A percentile compares a stretch with the other conserved stretches of the same genome.
phyloP scores from a whole-genome alignment of 495 filamentous ascomycete genomes.

The Penicillium manginii region DNA sequence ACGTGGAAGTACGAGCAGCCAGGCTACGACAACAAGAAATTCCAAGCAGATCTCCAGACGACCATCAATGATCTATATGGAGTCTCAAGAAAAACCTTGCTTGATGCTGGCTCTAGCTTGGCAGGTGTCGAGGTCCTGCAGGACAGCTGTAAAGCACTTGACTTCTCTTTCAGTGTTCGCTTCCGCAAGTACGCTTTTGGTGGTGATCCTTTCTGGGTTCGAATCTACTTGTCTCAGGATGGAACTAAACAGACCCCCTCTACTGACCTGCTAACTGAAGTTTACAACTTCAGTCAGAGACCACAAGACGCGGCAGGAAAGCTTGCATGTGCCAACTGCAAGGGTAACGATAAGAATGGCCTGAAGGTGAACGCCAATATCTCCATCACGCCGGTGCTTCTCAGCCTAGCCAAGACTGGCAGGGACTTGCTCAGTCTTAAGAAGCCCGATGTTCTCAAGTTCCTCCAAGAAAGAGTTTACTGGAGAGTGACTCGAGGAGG shows the following conservation, averaged over 20 bases:
- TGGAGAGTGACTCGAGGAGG: conserved; percentile 14
- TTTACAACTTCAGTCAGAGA: conserved; percentile 20
- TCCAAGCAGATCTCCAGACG: conserved; percentile 31
- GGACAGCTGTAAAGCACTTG: conserved; percentile 9
- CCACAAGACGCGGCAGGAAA: conserved; percentile 1
- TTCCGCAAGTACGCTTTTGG: conserved; percentile 15
- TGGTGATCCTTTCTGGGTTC: conserved; percentile 19
- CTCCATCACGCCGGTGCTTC: conserved; percentile 14
- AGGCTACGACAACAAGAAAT: conserved; percentile 12
- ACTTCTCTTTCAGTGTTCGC: conserved; percentile 17
- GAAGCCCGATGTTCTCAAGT: conserved; percentile 12
- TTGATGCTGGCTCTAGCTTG: conserved; percentile 1
- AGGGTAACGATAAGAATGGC: conserved; percentile 4
- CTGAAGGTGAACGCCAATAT: conserved; percentile 10
- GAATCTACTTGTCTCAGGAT: conserved; percentile 10
- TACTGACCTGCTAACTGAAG: conserved; percentile 13
- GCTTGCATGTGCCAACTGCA: conserved; percentile 16
- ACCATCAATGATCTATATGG: conserved; percentile 42
- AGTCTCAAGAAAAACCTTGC: conserved; percentile 9
- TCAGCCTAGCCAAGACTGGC: conserved; percentile 9
- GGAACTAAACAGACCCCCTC: conserved; percentile 2
- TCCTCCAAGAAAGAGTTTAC: conserved; percentile 9
- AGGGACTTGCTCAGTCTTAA: conserved; percentile 5
- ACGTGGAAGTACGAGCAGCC: conserved; percentile 32
- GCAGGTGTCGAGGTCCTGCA: conserved; percentile 6